Evolutionary conservation across 441 rosid genomes (phyloP).

Genomic region (Erodium texanum): DNA sequence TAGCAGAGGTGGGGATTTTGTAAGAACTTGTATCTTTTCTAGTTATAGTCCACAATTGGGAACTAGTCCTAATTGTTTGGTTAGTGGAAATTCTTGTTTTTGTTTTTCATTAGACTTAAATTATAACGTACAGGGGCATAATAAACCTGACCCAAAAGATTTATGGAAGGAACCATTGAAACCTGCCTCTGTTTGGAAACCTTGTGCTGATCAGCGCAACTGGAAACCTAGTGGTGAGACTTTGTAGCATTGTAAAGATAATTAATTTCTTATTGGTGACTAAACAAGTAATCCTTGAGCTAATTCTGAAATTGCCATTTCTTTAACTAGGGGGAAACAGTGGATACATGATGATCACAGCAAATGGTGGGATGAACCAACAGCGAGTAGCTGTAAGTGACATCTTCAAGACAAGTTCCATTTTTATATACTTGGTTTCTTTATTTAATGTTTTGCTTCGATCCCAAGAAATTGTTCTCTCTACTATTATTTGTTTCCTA

Average conservation of each 20-base stretch:
- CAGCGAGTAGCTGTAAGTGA: constrained; percentile 91
- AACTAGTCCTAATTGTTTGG: constrained; percentile 7
- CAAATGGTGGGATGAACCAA: constrained; percentile 97
- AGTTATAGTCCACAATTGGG: neutral
- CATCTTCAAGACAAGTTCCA: constrained; percentile 14
- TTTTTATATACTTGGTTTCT: neutral
- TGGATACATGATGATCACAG: constrained; percentile 83
- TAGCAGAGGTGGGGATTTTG: constrained; percentile 63
- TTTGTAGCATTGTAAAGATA: constrained; percentile 4
- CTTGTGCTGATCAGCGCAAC: constrained; percentile 73
- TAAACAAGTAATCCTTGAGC: neutral
- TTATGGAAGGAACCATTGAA: constrained; percentile 73
- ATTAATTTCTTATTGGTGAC: neutral
- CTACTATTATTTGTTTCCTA: constrained; percentile 12
- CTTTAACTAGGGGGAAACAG: constrained; percentile 50
- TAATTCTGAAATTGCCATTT: neutral
- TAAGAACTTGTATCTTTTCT: constrained; percentile 7
- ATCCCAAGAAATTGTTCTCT: neutral
- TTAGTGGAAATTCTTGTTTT: neutral
- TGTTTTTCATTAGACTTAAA: constrained; percentile 10
- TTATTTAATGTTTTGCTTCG: neutral
- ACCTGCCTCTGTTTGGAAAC: constrained; percentile 81
- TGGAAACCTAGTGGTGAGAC: constrained; percentile 63
- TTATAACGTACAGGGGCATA: constrained; percentile 40
- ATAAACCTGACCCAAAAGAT: constrained; percentile 83